These are phyloP conservation scores for Cucurbita moschata DNA, from an alignment of 306 rosid genomes.

Conservation along the genomic window DNA sequence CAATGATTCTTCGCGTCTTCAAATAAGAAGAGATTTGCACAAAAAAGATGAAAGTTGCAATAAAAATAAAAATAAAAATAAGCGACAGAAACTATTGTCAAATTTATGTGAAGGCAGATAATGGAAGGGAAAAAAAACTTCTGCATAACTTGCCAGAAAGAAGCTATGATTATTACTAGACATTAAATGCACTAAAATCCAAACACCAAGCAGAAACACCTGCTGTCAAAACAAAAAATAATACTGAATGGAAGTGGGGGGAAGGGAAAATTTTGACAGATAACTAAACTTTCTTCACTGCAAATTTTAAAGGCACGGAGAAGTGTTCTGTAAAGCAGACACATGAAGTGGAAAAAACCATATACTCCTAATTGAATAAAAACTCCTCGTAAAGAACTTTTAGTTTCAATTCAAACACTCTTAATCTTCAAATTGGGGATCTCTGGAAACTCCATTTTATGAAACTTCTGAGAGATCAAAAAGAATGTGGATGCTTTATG, in stretches of 20 bases:
- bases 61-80: neutral
- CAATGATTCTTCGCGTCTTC: slow-evolving; percentile 83
- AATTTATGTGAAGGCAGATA: too few species aligned
- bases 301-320: neutral
- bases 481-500: too few species aligned
- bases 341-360: neutral
- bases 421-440: neutral
- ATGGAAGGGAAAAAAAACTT: too few species aligned
- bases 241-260: neutral
- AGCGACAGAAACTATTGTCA: too few species aligned
- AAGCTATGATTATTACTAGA: neutral
- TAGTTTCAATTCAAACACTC: neutral
- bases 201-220: neutral
- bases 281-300: neutral
- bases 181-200: neutral
- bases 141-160: neutral
- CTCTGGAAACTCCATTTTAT: too few species aligned
- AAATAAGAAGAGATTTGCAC: slow-evolving; percentile 21
- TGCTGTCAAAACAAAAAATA: neutral
- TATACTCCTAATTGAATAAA: neutral
- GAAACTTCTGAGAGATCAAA: too few species aligned
- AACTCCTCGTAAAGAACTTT: neutral
- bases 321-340: neutral
- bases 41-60: slow-evolving; percentile 11
- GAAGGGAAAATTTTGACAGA: neutral